These are phyloP conservation scores for Actinomortierella wolfii DNA, from an alignment of 371 early-diverging fungal species.

Conservation along the genomic window DNA sequence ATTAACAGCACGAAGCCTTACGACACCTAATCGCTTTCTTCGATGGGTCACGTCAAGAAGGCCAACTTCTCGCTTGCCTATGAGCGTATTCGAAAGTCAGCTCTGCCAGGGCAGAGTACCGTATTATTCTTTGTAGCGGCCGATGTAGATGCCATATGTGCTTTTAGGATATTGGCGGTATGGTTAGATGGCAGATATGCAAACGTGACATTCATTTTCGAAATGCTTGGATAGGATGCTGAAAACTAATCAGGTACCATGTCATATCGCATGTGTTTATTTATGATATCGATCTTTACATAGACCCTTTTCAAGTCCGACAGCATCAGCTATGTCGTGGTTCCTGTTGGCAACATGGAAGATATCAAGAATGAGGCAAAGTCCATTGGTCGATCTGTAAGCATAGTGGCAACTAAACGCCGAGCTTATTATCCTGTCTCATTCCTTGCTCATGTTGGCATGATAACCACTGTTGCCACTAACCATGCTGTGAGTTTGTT, in stretches of 20 bases:
- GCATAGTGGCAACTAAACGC: not conserved
- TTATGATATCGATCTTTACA: constrained; percentile 69
- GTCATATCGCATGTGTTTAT: constrained; percentile 80
- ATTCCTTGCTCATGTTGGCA: no score
- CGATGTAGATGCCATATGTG: constrained; percentile 90
- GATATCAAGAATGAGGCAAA: constrained; percentile 25
- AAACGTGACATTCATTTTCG: not conserved
- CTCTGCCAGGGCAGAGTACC: constrained; percentile 31
- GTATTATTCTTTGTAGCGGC: constrained; percentile 77
- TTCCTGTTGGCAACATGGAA: constrained; percentile 31
- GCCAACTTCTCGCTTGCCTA: constrained; percentile 45
- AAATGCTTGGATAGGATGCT: constrained; percentile 26
- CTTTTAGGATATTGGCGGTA: constrained; percentile 80
- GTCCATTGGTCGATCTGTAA: constrained; percentile 24
- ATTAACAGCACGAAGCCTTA: no score
- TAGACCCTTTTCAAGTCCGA: constrained; percentile 39
- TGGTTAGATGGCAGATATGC: constrained; percentile 5
- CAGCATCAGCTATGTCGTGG: constrained; percentile 42
- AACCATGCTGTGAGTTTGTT: no score
- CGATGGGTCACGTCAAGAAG: constrained; percentile 45
- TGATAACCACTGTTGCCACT: no score
- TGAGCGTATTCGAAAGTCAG: constrained; percentile 40
- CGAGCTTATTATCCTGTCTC: no score
- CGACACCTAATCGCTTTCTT: not conserved
- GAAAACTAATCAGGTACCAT: constrained; percentile 74